Base-by-base conservation (phyloP, 305 asterid species). In the Fraxinus nigra region DNA sequence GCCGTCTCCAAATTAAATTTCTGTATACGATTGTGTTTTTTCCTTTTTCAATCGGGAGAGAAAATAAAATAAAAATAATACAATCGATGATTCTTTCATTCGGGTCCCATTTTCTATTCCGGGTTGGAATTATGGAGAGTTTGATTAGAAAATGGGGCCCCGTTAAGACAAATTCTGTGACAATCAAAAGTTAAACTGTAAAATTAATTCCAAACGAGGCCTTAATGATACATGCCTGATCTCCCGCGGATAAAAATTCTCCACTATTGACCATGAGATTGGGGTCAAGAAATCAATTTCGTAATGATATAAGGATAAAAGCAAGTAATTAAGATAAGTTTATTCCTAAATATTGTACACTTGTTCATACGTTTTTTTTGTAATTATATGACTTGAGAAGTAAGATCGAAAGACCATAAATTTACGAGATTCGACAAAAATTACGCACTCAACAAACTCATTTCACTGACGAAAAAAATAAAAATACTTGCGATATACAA, bases 1-100 rank as follows among this genome's bases (percentile, higher is more conserved):
- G 26, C 67, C 76, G 61, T 65, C 32, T 30, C 80, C 83, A 40
- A 18, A 26, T 83, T 59, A 18, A 65, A 79, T 76, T 67, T 56
- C 10, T 56, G 28, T 18, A 56, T 6, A 56, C 10, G 65, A 18
- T 18, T 18, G 24, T n/a, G 65, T n/a, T 18, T 56, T 18, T 56
- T 18, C 26, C 67, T 18, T n/a, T 56, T 18, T 0, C 26, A 56
- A 56, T 56, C 28, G 67, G 28, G 65, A 14, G 26, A n/a, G 18
- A 54, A 9, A 38, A 38, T 38, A 9, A 9, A 38, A 38, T 38
- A 9, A 38, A n/a, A 18, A 54, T 5, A 46, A 51, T 16, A 16
- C 20, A 51, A 51, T 51, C 11, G 65, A 56, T 56, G 67, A 56
- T 56, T 18, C 2, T 56, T 56, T 56, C 11, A 56, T 56, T 56